A percentile compares a stretch with the other conserved stretches of the same genome.
phyloP scores from a whole-genome alignment of 176 grass and related monocot species.

The Zoysia japonica region DNA sequence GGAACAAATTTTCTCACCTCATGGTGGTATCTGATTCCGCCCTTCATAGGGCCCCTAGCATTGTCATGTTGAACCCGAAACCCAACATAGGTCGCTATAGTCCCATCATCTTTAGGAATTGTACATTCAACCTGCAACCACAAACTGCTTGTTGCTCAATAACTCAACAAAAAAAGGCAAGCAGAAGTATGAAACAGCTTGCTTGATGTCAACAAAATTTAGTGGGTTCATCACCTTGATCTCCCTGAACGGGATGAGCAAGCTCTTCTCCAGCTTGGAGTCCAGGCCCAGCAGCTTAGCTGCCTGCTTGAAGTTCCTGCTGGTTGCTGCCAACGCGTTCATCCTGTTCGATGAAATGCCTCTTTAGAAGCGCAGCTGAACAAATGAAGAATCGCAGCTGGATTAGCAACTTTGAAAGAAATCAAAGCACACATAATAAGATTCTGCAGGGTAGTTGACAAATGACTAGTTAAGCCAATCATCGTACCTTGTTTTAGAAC shows the following conservation, averaged over 20 bases:
- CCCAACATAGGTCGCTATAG: slow-evolving; percentile 78
- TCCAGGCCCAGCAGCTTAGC: slow-evolving; percentile 78
- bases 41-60: slow-evolving; percentile 95
- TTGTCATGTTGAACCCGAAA: slow-evolving; percentile 88
- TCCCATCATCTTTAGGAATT: slow-evolving; percentile 85
- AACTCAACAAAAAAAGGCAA: background rate
- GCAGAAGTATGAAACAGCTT: background rate
- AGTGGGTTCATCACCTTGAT: slow-evolving; percentile 60
- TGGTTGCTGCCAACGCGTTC: slow-evolving; percentile 82
- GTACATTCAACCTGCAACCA: slow-evolving; percentile 86
- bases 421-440: background rate
- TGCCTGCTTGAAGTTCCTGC: slow-evolving; percentile 77
- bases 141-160: slow-evolving; percentile 33
- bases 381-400: background rate
- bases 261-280: slow-evolving; percentile 80
- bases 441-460: background rate
- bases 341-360: slow-evolving; percentile 46
- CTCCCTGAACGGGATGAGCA: slow-evolving; percentile 89
- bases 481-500: background rate
- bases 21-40: slow-evolving; percentile 92
- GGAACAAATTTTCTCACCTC: slow-evolving; percentile 56
- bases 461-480: background rate
- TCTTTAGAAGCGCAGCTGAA: slow-evolving; percentile 15
- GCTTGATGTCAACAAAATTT: background rate
- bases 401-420: slow-evolving; percentile 4